These are phyloP conservation scores for Solanum medicagineum DNA, from an alignment of 257 asterid genomes.

Conservation along the genomic window DNA sequence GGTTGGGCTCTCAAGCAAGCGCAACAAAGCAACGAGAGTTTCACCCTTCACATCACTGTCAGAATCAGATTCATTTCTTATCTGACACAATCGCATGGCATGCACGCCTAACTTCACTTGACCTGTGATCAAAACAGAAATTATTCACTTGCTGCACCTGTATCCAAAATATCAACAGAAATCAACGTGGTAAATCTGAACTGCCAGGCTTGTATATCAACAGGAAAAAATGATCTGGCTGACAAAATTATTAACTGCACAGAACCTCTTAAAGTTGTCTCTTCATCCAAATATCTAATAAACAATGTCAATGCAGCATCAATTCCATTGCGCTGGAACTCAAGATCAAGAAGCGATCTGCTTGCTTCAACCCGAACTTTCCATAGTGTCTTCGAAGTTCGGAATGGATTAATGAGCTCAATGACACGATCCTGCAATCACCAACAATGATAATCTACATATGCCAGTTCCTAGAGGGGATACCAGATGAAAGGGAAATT, in stretches of 20 bases:
- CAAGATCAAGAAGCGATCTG: slow-evolving; percentile 86
- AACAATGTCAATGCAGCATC: slow-evolving; percentile 69
- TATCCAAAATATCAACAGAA: neutral
- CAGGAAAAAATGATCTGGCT: neutral
- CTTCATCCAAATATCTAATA: slow-evolving; percentile 54
- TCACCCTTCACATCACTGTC: slow-evolving; percentile 61
- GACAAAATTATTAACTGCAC: neutral
- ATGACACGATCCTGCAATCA: slow-evolving; percentile 57
- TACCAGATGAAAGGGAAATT: neutral
- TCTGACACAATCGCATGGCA: slow-evolving; percentile 81
- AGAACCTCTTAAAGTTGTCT: slow-evolving; percentile 76
- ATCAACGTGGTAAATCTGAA: neutral
- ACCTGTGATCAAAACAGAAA: slow-evolving; percentile 34
- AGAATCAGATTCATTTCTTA: slow-evolving; percentile 34
- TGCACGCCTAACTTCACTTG: slow-evolving; percentile 80
- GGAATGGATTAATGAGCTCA: slow-evolving; percentile 62
- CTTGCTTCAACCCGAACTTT: slow-evolving; percentile 72
- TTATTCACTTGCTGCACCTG: neutral
- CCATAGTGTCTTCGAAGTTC: slow-evolving; percentile 44
- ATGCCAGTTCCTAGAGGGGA: neutral
- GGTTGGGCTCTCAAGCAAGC: slow-evolving; percentile 88
- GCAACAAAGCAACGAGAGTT: slow-evolving; percentile 73
- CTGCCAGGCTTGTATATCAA: neutral
- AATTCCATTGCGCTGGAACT: slow-evolving; percentile 66
- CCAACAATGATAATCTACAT: slow-evolving; percentile 5